These are phyloP conservation scores for Umbelopsis ramanniana DNA, from an alignment of 192 early-diverging fungal genomes.

Conservation along the genomic window DNA sequence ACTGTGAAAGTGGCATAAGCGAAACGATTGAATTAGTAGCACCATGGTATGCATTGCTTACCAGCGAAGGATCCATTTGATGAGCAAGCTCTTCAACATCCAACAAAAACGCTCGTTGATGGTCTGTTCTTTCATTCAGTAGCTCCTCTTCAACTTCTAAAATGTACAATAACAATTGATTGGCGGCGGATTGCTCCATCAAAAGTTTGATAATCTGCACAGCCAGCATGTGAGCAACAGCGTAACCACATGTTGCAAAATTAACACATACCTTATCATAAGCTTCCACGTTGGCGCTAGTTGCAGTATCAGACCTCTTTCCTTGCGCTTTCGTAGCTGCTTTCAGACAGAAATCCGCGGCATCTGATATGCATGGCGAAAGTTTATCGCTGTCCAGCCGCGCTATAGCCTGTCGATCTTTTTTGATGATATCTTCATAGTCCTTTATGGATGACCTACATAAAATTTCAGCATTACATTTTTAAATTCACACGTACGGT, in stretches of 20 bases:
- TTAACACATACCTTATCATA: background rate
- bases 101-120: background rate
- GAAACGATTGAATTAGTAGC: too few relatives aligned
- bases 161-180: slow-evolving; percentile 10
- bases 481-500: too few relatives aligned
- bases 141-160: background rate
- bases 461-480: background rate
- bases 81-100: background rate
- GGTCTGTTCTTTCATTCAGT: background rate
- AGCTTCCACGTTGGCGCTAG: background rate
- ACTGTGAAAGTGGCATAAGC: too few relatives aligned
- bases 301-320: background rate
- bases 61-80: background rate
- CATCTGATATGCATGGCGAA: background rate
- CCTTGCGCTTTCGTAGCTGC: background rate
- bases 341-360: background rate
- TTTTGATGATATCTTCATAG: background rate
- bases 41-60: background rate
- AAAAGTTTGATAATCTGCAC: background rate
- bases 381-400: background rate
- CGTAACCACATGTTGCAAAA: background rate
- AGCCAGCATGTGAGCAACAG: too few relatives aligned
- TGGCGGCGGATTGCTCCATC: background rate
- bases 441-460: slow-evolving; percentile 8
- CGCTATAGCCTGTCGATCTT: background rate